These are phyloP conservation scores for Penicillium subrubescens DNA, from an alignment of 495 filamentous ascomycete species.

Conservation along the genomic window DNA sequence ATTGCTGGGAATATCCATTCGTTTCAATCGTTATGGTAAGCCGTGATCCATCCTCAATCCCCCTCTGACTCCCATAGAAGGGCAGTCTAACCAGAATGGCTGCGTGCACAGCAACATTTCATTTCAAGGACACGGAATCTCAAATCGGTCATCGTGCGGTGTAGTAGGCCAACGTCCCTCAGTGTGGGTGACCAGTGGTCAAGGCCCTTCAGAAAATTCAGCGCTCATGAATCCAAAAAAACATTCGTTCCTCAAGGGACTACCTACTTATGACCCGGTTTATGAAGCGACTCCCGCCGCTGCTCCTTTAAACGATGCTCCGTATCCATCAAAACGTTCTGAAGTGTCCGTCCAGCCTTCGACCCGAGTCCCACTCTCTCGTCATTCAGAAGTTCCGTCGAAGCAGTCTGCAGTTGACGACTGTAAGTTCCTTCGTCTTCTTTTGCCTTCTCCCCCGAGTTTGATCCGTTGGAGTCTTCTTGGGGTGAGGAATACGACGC, in stretches of 20 bases:
- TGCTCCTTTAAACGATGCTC: slow-evolving; percentile 10
- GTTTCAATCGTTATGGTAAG: not conserved
- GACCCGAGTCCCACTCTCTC: slow-evolving; percentile 11
- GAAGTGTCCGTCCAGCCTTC: slow-evolving; percentile 11
- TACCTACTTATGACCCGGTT: not conserved
- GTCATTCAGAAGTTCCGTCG: slow-evolving; percentile 14
- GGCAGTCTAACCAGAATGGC: not conserved
- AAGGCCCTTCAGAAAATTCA: not conserved
- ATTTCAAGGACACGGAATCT: too few species aligned
- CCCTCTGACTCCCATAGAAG: not conserved
- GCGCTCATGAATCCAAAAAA: not conserved
- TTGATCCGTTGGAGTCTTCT: not conserved
- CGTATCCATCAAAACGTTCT: slow-evolving; percentile 18
- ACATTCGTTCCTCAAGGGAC: too few species aligned
- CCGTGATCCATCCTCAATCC: not conserved
- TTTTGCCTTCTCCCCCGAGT: not conserved
- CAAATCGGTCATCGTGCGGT: not conserved
- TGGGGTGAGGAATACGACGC: not conserved
- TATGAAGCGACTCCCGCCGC: not conserved
- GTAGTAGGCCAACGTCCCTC: not conserved
- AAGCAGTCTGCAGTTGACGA: slow-evolving; percentile 8
- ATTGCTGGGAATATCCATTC: not conserved
- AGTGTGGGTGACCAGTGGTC: not conserved
- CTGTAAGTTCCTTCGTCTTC: not conserved
- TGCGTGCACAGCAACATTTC: too few species aligned